Evolutionary conservation across 371 early-diverging fungal genomes (phyloP).

Genomic region (Apophysomyces variabilis): DNA sequence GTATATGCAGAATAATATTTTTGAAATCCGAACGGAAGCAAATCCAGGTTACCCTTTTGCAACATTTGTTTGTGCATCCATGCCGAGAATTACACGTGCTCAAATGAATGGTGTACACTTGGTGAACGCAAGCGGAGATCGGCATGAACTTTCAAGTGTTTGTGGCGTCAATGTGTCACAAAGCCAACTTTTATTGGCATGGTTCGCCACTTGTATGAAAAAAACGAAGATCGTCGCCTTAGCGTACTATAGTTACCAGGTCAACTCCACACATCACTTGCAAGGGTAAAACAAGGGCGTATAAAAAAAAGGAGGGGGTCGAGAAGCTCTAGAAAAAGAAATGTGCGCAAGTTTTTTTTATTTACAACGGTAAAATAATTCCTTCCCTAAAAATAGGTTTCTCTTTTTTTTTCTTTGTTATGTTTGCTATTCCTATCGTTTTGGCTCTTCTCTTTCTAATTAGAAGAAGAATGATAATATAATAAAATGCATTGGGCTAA

Average conservation of each 20-base stretch:
- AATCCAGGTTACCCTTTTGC: too few species aligned
- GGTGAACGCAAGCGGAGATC: conserved; percentile 8
- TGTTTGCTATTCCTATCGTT: too few species aligned
- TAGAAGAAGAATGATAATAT: not conserved
- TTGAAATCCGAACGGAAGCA: too few species aligned
- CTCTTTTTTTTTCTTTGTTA: not conserved
- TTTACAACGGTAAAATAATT: conserved; percentile 3
- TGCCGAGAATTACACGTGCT: conserved; percentile 3
- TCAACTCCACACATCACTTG: conserved; percentile 1
- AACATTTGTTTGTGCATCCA: not conserved
- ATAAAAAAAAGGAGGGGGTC: not conserved
- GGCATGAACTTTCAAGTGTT: not conserved
- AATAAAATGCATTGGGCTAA: not conserved
- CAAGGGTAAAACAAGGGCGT: not conserved
- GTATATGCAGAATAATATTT: too few species aligned
- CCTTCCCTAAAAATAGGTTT: conserved; percentile 8
- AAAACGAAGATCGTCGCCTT: not conserved
- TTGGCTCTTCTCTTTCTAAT: not conserved
- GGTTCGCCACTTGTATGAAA: conserved; percentile 1
- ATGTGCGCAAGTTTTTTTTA: conserved; percentile 5
- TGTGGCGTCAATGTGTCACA: conserved; percentile 12
- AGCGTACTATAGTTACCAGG: not conserved
- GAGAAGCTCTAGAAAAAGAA: not conserved
- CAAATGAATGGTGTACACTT: conserved; percentile 2
- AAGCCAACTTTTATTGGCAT: conserved; percentile 4